phyloP scores from a whole-genome alignment of 2,329 filamentous ascomycete genomes.

The Drechslera avenae region DNA sequence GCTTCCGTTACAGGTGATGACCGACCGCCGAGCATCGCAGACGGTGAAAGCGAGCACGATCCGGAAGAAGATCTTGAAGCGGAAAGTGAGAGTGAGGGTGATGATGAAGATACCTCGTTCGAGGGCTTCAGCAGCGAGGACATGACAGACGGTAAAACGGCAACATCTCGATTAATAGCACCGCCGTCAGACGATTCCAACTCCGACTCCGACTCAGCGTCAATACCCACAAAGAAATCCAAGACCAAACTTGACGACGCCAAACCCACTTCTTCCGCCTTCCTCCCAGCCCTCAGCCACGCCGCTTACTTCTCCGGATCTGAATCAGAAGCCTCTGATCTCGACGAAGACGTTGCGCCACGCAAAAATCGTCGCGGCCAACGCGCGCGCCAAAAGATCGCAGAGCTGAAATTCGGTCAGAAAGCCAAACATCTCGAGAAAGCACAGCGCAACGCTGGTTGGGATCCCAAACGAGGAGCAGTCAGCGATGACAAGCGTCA shows the following conservation, averaged over 20 bases:
- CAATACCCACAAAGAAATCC: constrained; percentile 18
- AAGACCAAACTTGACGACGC: constrained; percentile 22
- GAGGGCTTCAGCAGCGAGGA: constrained; percentile 11
- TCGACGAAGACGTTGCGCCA: constrained; percentile 55
- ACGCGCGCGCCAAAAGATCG: constrained; percentile 75
- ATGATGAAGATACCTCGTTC: constrained; percentile 7
- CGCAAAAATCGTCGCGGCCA: constrained; percentile 80
- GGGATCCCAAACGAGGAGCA: constrained; percentile 65
- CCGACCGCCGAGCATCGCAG: constrained; percentile 39
- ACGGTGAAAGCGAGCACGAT: constrained; percentile 33
- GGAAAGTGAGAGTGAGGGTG: constrained; percentile 15
- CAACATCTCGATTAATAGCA: constrained; percentile 10
- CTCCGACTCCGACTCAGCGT: constrained; percentile 23
- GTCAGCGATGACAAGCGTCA: constrained; percentile 51
- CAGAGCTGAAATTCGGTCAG: constrained; percentile 78
- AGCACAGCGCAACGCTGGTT: constrained; percentile 56
- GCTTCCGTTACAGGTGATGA: constrained; percentile 34
- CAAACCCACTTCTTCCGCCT: constrained; percentile 57
- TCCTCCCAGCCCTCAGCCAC: constrained; percentile 75
- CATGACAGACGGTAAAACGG: neutral
- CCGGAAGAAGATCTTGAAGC: constrained; percentile 27
- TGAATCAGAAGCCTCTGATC: constrained; percentile 70
- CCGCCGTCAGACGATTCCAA: constrained; percentile 21
- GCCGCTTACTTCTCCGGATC: constrained; percentile 80
- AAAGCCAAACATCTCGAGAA: constrained; percentile 70